Conservation (phyloP, 2,329 filamentous ascomycete genomes). For the Phialophora chinensis region DNA sequence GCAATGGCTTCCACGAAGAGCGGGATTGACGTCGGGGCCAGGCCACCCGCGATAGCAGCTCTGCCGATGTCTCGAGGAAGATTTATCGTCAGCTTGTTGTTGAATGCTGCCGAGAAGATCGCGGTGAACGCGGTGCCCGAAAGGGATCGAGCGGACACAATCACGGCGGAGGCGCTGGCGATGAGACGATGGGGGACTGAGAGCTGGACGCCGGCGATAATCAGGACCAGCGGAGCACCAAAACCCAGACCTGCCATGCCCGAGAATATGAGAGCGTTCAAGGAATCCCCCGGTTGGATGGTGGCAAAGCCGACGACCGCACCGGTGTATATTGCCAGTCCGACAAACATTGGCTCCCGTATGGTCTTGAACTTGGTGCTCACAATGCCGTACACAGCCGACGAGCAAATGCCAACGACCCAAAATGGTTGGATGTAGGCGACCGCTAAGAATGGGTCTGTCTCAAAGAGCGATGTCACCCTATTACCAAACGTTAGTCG, state of each 20-base stretch:
- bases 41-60: conserved; percentile 9
- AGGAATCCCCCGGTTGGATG: conserved; percentile 17
- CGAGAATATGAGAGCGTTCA: conserved; percentile 16
- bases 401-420: conserved; percentile 17
- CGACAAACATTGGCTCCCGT: conserved; percentile 22
- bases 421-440: conserved; percentile 21
- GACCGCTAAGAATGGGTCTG: conserved; percentile 26
- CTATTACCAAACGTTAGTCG: conserved; percentile 1
- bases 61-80: conserved; percentile 4
- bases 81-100: background rate
- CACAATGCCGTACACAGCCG: conserved; percentile 20
- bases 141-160: conserved; percentile 24
- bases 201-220: conserved; percentile 24
- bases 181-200: conserved; percentile 20
- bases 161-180: conserved; percentile 23
- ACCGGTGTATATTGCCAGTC: conserved; percentile 21
- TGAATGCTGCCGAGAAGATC: conserved; percentile 26
- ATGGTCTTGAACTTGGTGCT: conserved; percentile 28
- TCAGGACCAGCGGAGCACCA: conserved; percentile 21
- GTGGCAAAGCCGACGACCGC: conserved; percentile 22
- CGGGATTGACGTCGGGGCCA: conserved; percentile 14
- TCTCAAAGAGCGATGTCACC: conserved; percentile 22
- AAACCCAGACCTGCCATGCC: conserved; percentile 23
- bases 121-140: conserved; percentile 26
- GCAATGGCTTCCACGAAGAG: conserved; percentile 20